These are phyloP conservation scores for Austroboletus novae-zelandiae DNA, from an alignment of 1,284 basidiomycete genomes.

Conservation along the genomic window DNA sequence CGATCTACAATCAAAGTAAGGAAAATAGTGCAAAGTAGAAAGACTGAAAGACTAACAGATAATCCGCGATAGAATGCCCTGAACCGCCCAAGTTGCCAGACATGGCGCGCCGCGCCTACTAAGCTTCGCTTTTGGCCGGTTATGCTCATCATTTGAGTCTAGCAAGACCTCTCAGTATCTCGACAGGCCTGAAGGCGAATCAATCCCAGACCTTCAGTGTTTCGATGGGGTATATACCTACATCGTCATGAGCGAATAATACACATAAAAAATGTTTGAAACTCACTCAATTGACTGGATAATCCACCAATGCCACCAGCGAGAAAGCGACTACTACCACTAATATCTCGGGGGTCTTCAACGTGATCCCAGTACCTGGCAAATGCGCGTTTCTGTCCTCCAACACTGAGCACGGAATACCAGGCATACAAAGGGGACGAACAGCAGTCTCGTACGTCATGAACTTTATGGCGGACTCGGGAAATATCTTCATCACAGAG, in stretches of 20 bases:
- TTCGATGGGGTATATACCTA: constrained; percentile 88
- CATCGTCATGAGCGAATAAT: constrained; percentile 9
- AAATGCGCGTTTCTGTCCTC: constrained; percentile 82
- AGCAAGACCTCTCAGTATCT: constrained; percentile 16
- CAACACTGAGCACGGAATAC: constrained; percentile 17
- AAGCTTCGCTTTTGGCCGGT: constrained; percentile 63
- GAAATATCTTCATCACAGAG: constrained; percentile 90
- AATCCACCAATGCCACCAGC: constrained; percentile 96
- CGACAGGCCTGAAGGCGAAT: constrained; percentile 2
- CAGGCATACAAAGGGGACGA: constrained; percentile 34
- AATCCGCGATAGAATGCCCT: constrained; percentile 91
- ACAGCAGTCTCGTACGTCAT: constrained; percentile 92
- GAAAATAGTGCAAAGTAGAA: constrained; percentile 3
- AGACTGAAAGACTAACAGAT: constrained; percentile 53
- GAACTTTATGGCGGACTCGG: constrained; percentile 98
- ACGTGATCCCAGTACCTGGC: constrained; percentile 91
- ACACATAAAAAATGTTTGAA: background rate
- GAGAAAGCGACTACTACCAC: constrained; percentile 88
- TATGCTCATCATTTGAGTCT: constrained; percentile 94
- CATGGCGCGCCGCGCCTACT: constrained; percentile 55
- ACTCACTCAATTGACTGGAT: constrained; percentile 85
- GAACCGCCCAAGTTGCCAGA: constrained; percentile 82
- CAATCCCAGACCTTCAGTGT: constrained; percentile 66
- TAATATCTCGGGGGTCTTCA: constrained; percentile 87
- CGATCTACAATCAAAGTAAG: constrained; percentile 56